phyloP scores from a whole-genome alignment of 345 rosid species.

The Hibiscus mutabilis region DNA sequence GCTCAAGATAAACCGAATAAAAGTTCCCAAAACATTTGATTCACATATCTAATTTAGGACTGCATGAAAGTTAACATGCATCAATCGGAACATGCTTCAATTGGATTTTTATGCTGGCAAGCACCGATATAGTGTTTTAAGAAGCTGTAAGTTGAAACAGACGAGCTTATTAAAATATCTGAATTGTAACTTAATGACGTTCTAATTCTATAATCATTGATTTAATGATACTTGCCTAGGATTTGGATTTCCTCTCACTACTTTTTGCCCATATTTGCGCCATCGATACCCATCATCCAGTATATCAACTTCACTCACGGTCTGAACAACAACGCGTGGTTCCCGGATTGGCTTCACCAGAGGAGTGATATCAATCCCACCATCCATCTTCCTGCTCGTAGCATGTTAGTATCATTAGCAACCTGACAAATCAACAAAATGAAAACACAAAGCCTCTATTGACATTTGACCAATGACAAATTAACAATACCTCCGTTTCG shows the following conservation, averaged over 20 bases:
- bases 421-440: background rate
- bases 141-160: background rate
- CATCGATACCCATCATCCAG: conserved; percentile 73
- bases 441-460: background rate
- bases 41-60: background rate
- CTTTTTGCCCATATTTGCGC: conserved; percentile 71
- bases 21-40: background rate
- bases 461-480: background rate
- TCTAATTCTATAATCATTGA: background rate
- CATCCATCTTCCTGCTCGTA: background rate
- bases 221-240: conserved; percentile 27
- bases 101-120: background rate
- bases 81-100: background rate
- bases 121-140: background rate
- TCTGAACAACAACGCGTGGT: conserved; percentile 58
- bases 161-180: background rate
- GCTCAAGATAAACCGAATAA: background rate
- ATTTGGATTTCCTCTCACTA: conserved; percentile 68
- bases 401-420: background rate
- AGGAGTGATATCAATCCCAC: background rate
- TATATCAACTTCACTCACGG: conserved; percentile 58
- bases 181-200: background rate
- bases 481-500: background rate
- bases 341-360: conserved; percentile 17
- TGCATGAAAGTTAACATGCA: background rate